Percentiles rank a stretch among this genome's conserved stretches.
These are phyloP conservation scores for Cyberlindnera suaveolens DNA, from an alignment of 805 yeast species.

Conservation along the genomic window DNA sequence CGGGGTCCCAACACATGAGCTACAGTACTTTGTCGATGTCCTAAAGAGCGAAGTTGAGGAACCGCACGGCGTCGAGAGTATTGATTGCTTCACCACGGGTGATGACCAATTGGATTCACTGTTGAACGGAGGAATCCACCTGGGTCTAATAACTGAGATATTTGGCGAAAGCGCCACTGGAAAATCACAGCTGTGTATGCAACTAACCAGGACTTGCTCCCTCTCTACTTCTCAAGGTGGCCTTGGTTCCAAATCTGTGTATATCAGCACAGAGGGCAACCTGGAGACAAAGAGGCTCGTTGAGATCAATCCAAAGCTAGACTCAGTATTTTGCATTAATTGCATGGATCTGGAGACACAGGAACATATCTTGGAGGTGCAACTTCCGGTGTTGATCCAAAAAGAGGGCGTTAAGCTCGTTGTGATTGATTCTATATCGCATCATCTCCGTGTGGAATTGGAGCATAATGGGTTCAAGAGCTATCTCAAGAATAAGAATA, in stretches of 20 bases:
- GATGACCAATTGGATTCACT: conserved; percentile 41
- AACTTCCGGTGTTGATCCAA: conserved; percentile 53
- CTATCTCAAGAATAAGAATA: conserved; percentile 33
- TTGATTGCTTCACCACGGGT: conserved; percentile 43
- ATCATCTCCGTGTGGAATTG: conserved; percentile 65
- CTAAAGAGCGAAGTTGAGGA: not conserved
- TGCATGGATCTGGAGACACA: conserved; percentile 68
- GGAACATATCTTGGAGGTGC: conserved; percentile 64
- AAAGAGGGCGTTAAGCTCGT: conserved; percentile 43
- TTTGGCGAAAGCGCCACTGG: conserved; percentile 85
- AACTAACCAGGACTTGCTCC: conserved; percentile 56
- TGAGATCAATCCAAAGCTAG: conserved; percentile 35
- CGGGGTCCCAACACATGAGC: conserved; percentile 7
- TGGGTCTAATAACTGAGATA: conserved; percentile 61
- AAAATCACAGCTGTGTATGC: conserved; percentile 74
- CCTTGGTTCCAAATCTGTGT: conserved; percentile 47
- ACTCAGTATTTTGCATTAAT: conserved; percentile 44
- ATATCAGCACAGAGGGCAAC: conserved; percentile 72
- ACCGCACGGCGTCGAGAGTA: conserved; percentile 11
- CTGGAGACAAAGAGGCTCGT: conserved; percentile 59
- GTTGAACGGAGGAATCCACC: conserved; percentile 51
- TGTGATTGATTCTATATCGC: conserved; percentile 78
- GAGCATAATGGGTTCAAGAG: conserved; percentile 20
- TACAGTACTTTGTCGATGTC: conserved; percentile 3
- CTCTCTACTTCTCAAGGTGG: conserved; percentile 43